phyloP scores from a whole-genome alignment of 352 stramenopile species.

The Phytophthora pinifolia region DNA sequence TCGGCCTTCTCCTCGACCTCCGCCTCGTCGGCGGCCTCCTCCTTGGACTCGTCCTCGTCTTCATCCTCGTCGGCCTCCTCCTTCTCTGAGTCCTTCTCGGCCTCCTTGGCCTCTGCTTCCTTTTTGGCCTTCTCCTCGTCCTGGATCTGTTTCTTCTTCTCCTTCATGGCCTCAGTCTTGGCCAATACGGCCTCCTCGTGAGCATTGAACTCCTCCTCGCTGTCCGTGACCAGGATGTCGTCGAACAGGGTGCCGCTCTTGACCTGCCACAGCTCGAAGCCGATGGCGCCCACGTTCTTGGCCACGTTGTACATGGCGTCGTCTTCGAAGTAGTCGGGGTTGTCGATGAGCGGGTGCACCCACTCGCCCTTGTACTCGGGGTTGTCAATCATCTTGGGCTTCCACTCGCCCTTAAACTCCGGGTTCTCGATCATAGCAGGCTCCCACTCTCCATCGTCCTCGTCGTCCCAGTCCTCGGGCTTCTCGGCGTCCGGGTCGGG shows the following conservation, averaged over 20 bases:
- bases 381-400: conserved; percentile 98
- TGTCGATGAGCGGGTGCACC: conserved; percentile 96
- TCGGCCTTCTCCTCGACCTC: conserved; percentile 24
- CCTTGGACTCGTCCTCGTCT: conserved; percentile 35
- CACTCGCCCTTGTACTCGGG: conserved; percentile 99
- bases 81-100: conserved; percentile 58
- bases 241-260: conserved; percentile 99
- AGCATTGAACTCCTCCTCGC: conserved; percentile 95
- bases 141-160: conserved; percentile 80
- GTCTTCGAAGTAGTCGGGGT: conserved; percentile 97
- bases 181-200: conserved; percentile 94
- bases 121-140: conserved; percentile 70
- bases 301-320: conserved; percentile 94
- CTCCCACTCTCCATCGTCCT: conserved; percentile 99
- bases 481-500: conserved; percentile 96
- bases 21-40: conserved; percentile 11
- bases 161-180: conserved; percentile 78
- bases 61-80: conserved; percentile 63
- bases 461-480: conserved; percentile 99
- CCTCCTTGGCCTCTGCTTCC: conserved; percentile 72
- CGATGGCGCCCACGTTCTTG: conserved; percentile 95
- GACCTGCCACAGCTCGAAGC: conserved; percentile 99
- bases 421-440: conserved; percentile 94
- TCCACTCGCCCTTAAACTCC: conserved; percentile 98
- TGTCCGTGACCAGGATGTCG: conserved; percentile 99